These are phyloP conservation scores for Apiosordaria backusii DNA, from an alignment of 495 filamentous ascomycete species.

Conservation along the genomic window DNA sequence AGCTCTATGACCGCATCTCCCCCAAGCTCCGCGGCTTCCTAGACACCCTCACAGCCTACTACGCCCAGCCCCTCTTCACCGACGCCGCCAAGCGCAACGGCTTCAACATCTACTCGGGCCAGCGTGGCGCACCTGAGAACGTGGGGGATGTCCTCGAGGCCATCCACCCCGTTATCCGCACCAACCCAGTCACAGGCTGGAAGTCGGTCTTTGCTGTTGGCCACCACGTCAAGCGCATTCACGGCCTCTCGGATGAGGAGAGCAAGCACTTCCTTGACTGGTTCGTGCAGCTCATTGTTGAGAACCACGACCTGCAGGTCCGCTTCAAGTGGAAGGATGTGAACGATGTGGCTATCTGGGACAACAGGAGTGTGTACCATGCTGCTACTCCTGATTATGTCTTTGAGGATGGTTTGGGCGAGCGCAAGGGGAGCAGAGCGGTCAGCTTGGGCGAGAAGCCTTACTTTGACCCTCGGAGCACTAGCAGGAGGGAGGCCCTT, in stretches of 20 bases:
- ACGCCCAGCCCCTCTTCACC: slow-evolving; percentile 59
- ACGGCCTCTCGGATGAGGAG: slow-evolving; percentile 65
- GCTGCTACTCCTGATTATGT: slow-evolving; percentile 67
- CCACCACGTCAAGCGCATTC: slow-evolving; percentile 58
- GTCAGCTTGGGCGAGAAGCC: slow-evolving; percentile 68
- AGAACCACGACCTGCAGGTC: slow-evolving; percentile 81
- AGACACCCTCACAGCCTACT: slow-evolving; percentile 64
- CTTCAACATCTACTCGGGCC: slow-evolving; percentile 52
- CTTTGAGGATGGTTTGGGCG: slow-evolving; percentile 51
- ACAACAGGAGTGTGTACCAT: slow-evolving; percentile 69
- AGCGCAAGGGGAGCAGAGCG: slow-evolving; percentile 57
- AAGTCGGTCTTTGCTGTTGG: slow-evolving; percentile 66
- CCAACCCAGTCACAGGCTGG: slow-evolving; percentile 83
- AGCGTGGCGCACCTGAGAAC: slow-evolving; percentile 67
- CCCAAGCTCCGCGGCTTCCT: slow-evolving; percentile 62
- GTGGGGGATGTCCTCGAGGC: slow-evolving; percentile 58
- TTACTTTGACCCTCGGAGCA: slow-evolving; percentile 61
- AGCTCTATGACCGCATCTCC: slow-evolving; percentile 73
- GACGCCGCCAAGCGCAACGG: slow-evolving; percentile 51
- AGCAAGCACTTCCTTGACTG: slow-evolving; percentile 57
- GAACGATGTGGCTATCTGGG: slow-evolving; percentile 74
- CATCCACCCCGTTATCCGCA: slow-evolving; percentile 69
- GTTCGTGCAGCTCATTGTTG: slow-evolving; percentile 60
- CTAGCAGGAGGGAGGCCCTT: slow-evolving; percentile 56
- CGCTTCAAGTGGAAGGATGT: slow-evolving; percentile 59